Evolutionary conservation across 2,329 filamentous ascomycete species (phyloP), one percentile per base, ranked within the genome.

Genomic region (Ceratocystis smalleyi): DNA sequence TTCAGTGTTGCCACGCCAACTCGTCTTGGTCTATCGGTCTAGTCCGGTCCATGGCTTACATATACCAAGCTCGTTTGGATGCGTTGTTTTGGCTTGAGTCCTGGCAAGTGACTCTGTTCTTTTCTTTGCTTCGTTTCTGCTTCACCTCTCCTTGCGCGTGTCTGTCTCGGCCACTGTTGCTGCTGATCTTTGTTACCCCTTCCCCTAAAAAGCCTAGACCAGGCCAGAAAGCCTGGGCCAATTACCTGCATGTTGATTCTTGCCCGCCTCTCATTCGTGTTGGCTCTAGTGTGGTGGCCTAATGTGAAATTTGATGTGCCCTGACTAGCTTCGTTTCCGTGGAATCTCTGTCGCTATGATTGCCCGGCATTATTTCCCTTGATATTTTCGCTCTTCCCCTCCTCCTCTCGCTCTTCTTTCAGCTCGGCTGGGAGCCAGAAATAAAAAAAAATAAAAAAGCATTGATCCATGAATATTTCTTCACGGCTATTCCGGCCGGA

Each of bases 291-390:
- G 51, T 35, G 8, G 32, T 35, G 32, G 10, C 27, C 51, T 17
- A n/a, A 30, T 30, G 27, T 57, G 54, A 57, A 57, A 57, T 57
- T 57, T 57, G 54, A 57, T 57, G 54, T 57, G 54, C 54, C 54
- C 54, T 57, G 30, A 35, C 54, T 57, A 57, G 54, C 27, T 57
- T 51, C 19, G 47, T 51, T 51, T 49, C 8, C 7, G n/a, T 51
- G 47, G 47, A 51, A 51, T 51, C 19, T 51, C 47, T 15, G 22
- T 51, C 47, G 22, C 54, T 57, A n/a, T 35, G 35, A 35, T 35
- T 57, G 27, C 54, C 17, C 10, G 54, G 8, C 22, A 51, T 51
- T 51, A 51, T 51, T 51, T 22, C 5, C 47, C n/a, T 51, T 35
- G 2, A 5, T 19, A 57, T 35, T 57, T 32, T 54, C 5, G 24